Base-by-base conservation (phyloP, 371 early-diverging fungal genomes). In the Smittium culicis region DNA sequence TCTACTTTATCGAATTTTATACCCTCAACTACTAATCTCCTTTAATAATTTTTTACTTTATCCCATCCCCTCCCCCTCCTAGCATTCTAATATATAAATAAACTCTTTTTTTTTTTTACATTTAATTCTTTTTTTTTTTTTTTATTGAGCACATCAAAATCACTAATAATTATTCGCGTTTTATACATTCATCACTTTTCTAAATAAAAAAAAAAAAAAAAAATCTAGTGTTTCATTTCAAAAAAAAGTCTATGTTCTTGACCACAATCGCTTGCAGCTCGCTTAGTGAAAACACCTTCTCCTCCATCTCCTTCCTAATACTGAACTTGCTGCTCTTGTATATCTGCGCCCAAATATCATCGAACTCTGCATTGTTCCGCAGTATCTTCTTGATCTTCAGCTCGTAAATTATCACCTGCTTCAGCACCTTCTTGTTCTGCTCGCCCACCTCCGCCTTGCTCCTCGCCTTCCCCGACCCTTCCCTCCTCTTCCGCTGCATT, bases 311-410 rank as follows among this genome's bases (percentile, higher is more conserved):
- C 55, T 67, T 67, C 20, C 77, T 70, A 67, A 76, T 66, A 1
- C 72, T 69, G 59, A 76, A 76, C 65, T 73, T 73, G n/a, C 69
- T 68, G 64, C 77, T 76, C 34, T 70, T 68, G 58, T 76, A 76
- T 35, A 76, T 76, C 68, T 77, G 77, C 57, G 73, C 61, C 77
- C 77, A 76, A 35, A 76, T 57, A 0, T 75, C 77, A 3, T 71
- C 77, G 68, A 76, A 76, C 33, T 76, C 77, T 25, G 45, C 54
- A 54, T 75, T 71, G 62, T 64, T 65, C n/a, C 77, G 68, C 0
- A 64, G 61, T 27, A 76, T 65, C 33, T 73, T 72, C 29, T 71
- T 75, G 34, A 68, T 70, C 67, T 76, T 76, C 14, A 76, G 69
- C 64, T 75, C 59, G 14, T 69, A 34, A 16, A 76, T 77, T 54